A percentile compares a stretch with the other conserved stretches of the same genome.
These are phyloP conservation scores for Rhizopogon vulgaris DNA, from an alignment of 768 basidiomycete genomes.

Conservation along the genomic window DNA sequence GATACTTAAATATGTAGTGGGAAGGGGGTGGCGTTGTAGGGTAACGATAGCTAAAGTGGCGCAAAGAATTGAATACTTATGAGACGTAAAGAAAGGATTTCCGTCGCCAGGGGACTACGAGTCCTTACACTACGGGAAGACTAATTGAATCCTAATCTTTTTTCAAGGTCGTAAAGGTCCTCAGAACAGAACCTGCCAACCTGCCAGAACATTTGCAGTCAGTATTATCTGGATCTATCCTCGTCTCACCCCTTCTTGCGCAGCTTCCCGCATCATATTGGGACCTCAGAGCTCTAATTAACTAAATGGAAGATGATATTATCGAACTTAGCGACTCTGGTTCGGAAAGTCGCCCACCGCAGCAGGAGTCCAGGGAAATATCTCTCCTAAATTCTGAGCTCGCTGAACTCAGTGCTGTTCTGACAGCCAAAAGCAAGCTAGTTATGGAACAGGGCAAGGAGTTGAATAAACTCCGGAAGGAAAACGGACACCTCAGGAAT, in stretches of 20 bases:
- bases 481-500: background rate
- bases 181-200: background rate
- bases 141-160: no score
- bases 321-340: background rate
- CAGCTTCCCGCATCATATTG: background rate
- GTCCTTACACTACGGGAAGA: no score
- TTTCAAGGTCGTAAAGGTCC: background rate
- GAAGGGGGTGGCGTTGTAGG: no score
- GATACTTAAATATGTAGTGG: no score
- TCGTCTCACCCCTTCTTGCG: background rate
- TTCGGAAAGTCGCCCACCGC: background rate
- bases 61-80: no score
- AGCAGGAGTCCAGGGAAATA: background rate
- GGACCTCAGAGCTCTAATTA: background rate
- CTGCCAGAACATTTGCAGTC: background rate
- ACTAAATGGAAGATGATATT: background rate
- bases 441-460: background rate
- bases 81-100: no score
- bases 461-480: background rate
- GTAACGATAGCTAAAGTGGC: no score
- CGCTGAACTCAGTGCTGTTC: background rate
- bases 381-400: background rate
- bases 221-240: background rate
- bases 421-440: background rate
- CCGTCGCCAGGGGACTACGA: no score